Percentiles rank a stretch among this genome's conserved stretches.
Conservation (phyloP, 1,284 basidiomycete species). For the Heterobasidion occidentale region DNA sequence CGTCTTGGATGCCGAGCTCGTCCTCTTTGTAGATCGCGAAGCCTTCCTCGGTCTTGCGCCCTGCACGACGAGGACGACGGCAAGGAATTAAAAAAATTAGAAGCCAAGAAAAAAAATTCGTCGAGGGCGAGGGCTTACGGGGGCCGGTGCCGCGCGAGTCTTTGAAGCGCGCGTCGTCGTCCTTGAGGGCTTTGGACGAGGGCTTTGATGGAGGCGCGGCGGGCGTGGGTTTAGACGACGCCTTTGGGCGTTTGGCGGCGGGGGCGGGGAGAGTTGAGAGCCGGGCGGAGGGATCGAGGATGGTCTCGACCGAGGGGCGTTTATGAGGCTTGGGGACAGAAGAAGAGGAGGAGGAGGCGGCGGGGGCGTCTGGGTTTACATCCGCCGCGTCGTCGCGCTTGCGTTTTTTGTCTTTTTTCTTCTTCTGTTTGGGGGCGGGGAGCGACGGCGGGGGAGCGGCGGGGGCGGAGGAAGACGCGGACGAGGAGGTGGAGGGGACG, state of each 20-base stretch:
- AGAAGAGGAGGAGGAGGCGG: conserved; percentile 5
- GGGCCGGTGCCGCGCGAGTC: conserved; percentile 71
- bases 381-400: conserved; percentile 17
- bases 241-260: conserved; percentile 26
- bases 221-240: conserved; percentile 14
- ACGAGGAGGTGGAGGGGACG: conserved; percentile 16
- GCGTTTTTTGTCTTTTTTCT: conserved; percentile 33
- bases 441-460: background rate
- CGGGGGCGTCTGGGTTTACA: conserved; percentile 6
- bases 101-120: conserved; percentile 1
- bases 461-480: conserved; percentile 9
- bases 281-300: conserved; percentile 47
- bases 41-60: conserved; percentile 79
- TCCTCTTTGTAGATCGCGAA: conserved; percentile 82
- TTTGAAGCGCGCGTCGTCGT: conserved; percentile 52
- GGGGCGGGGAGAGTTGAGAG: conserved; percentile 12
- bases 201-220: conserved; percentile 16
- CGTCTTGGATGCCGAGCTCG: conserved; percentile 68
- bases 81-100: background rate
- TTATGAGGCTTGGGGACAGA: conserved; percentile 26
- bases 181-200: conserved; percentile 17
- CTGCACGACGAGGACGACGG: conserved; percentile 29
- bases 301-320: conserved; percentile 42
- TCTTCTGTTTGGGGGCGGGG: conserved; percentile 26
- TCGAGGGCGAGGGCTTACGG: conserved; percentile 40